Percentiles rank a stretch among this genome's conserved stretches.
Evolutionary conservation across 805 yeast genomes (phyloP).

Genomic region (Metschnikowia amazonensis): DNA sequence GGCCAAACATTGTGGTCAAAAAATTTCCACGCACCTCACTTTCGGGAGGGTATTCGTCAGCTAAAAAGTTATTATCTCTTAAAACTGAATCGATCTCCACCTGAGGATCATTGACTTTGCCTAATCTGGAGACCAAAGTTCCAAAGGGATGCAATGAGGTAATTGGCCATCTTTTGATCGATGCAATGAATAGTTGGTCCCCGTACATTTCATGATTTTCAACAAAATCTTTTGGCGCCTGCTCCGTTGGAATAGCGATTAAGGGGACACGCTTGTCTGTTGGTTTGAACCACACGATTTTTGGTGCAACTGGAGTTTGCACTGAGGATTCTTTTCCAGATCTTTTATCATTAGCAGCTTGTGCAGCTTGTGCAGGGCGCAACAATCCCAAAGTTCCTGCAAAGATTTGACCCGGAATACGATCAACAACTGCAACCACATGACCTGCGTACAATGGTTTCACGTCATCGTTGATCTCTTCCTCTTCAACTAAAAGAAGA

Average conservation of each 20-base stretch:
- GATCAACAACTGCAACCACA: slow-evolving; percentile 95
- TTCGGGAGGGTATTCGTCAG: slow-evolving; percentile 70
- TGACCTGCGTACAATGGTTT: slow-evolving; percentile 97
- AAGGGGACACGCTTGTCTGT: slow-evolving; percentile 96
- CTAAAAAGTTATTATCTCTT: slow-evolving; percentile 78
- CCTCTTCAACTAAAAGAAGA: slow-evolving; percentile 85
- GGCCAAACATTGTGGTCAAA: slow-evolving; percentile 22
- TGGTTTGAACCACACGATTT: slow-evolving; percentile 98
- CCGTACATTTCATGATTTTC: slow-evolving; percentile 84
- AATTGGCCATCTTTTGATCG: slow-evolving; percentile 98
- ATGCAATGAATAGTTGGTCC: slow-evolving; percentile 83
- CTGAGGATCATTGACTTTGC: slow-evolving; percentile 67
- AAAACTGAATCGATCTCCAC: slow-evolving; percentile 86
- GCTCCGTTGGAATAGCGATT: slow-evolving; percentile 97
- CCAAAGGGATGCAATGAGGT: slow-evolving; percentile 98
- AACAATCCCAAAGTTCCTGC: slow-evolving; percentile 91
- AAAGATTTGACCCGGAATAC: slow-evolving; percentile 94
- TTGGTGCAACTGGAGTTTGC: slow-evolving; percentile 59
- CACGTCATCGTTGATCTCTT: slow-evolving; percentile 86
- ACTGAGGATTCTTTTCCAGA: slow-evolving; percentile 45
- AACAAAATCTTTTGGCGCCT: slow-evolving; percentile 93
- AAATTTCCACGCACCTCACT: slow-evolving; percentile 19
- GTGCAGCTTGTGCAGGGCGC: slow-evolving; percentile 93
- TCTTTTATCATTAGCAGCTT: slow-evolving; percentile 60
- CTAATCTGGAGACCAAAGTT: slow-evolving; percentile 81